phyloP scores from a whole-genome alignment of 2,329 filamentous ascomycete species.

The Sarocladium oryzae region DNA sequence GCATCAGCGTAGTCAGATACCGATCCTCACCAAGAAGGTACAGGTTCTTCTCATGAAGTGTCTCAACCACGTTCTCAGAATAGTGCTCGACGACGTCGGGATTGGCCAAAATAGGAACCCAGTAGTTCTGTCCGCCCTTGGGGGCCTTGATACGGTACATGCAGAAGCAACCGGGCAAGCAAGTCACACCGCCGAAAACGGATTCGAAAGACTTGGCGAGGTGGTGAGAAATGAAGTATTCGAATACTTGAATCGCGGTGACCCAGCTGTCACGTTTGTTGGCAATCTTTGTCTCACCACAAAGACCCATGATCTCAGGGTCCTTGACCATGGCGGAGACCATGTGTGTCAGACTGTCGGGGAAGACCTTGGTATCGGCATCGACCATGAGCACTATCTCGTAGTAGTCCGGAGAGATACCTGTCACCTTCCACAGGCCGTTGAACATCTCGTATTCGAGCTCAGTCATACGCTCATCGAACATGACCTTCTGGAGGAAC shows the following conservation, averaged over 20 bases:
- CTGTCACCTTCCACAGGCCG: conserved; percentile 96
- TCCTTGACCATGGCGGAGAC: conserved; percentile 98
- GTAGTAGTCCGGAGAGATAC: conserved; percentile 96
- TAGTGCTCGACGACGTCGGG: conserved; percentile 99
- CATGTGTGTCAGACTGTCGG: conserved; percentile 97
- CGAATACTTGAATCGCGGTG: conserved; percentile 96
- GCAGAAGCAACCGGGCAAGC: conserved; percentile 97
- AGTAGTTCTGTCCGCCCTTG: conserved; percentile 98
- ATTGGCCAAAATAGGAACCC: conserved; percentile 97
- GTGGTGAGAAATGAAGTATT: conserved; percentile 99
- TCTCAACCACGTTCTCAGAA: conserved; percentile 98
- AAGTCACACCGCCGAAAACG: conserved; percentile 97
- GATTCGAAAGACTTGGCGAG: conserved; percentile 96
- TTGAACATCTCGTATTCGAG: conserved; percentile 99
- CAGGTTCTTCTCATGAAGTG: conserved; percentile 94
- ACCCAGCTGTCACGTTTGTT: conserved; percentile 96
- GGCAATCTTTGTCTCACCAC: conserved; percentile 98
- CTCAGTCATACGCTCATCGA: conserved; percentile 99
- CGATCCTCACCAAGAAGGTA: conserved; percentile 89
- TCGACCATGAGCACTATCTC: conserved; percentile 98
- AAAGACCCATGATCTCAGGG: conserved; percentile 97
- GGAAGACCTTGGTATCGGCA: conserved; percentile 98
- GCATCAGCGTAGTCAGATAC: conserved; percentile 93
- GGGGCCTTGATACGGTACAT: conserved; percentile 99
- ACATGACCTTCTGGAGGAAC: conserved; percentile 99